Percentiles rank a stretch among this genome's conserved stretches.
Evolutionary conservation across 2,329 filamentous ascomycete species (phyloP).

Genomic region (Ascochyta pisi): DNA sequence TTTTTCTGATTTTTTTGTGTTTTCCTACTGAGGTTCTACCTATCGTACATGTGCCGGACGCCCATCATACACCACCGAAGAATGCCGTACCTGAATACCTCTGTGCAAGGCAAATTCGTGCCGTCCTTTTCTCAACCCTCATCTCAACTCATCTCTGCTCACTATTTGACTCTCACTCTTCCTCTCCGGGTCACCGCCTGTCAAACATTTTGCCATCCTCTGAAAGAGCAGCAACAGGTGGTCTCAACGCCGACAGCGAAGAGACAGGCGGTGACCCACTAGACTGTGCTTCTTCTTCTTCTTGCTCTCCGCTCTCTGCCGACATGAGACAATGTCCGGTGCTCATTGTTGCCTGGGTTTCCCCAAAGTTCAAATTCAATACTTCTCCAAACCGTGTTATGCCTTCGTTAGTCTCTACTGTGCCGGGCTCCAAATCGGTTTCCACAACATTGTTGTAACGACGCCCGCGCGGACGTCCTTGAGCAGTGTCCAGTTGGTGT

Average conservation of each 20-base stretch:
- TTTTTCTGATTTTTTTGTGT: constrained; percentile 18
- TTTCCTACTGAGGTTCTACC: constrained; percentile 11
- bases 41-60: constrained; percentile 1
- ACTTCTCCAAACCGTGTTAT: constrained; percentile 46
- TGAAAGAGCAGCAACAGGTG: background rate
- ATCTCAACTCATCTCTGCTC: background rate
- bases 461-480: background rate
- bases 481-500: background rate
- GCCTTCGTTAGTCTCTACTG: constrained; percentile 43
- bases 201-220: background rate
- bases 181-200: background rate
- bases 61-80: background rate
- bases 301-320: background rate
- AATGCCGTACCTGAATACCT: background rate
- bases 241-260: background rate
- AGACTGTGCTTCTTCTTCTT: background rate
- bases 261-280: background rate
- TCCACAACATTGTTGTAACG: background rate
- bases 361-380: constrained; percentile 39
- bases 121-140: background rate
- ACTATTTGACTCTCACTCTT: background rate
- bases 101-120: background rate
- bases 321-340: too few species aligned
- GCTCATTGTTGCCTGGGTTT: background rate
- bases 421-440: constrained; percentile 6